Evolutionary conservation across 78 protist species (phyloP).

Genomic region (Neovahlkampfia damariscottae): DNA sequence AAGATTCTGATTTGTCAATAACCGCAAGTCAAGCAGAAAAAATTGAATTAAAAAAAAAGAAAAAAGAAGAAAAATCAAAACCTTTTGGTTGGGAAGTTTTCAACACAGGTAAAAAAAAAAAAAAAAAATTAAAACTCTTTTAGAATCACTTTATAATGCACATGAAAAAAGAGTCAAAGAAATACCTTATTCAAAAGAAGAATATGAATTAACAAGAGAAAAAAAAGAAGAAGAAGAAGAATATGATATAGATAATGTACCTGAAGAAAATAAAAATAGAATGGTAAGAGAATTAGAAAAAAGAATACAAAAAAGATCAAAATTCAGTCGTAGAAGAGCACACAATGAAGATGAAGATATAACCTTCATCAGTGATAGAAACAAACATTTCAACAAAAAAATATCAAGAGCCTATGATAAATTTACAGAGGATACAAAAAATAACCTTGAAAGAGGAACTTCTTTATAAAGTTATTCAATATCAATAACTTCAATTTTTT

Average conservation of each 20-base stretch:
- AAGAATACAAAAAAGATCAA: neutral
- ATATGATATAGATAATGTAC: neutral
- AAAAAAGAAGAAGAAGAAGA: neutral
- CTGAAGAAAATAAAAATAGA: neutral
- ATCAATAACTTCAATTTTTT: too few species aligned
- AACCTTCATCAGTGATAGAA: constrained; percentile 63
- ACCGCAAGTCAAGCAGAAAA: neutral
- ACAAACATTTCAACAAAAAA: constrained; percentile 51
- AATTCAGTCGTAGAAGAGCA: constrained; percentile 20
- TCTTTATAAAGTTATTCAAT: too few species aligned
- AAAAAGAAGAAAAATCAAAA: neutral
- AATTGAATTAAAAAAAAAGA: neutral
- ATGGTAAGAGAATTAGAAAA: constrained; percentile 5
- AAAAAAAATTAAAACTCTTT: neutral
- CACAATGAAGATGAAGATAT: constrained; percentile 38
- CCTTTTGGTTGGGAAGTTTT: neutral
- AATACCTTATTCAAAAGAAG: neutral
- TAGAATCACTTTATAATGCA: neutral
- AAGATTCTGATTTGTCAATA: neutral
- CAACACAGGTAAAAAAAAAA: neutral
- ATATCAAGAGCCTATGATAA: constrained; percentile 42
- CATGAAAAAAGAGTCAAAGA: neutral
- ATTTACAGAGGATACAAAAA: constrained; percentile 58
- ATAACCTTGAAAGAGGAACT: constrained; percentile 77
- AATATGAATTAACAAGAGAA: neutral